Evolutionary conservation across 176 grass and related monocot species (phyloP).

Genomic region (Alloteropsis semialata): DNA sequence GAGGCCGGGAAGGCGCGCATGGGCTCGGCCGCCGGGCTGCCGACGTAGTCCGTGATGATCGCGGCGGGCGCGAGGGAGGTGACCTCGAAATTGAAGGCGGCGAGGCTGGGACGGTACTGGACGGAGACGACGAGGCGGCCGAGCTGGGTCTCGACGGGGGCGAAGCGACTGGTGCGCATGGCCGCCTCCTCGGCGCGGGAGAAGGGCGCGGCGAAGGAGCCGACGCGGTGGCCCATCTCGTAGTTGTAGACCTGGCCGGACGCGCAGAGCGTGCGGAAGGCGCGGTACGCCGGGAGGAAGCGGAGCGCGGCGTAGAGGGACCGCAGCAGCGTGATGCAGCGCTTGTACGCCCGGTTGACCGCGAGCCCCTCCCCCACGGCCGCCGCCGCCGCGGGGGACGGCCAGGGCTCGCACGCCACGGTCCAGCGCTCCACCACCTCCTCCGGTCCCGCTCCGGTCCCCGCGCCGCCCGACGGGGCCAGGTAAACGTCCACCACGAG

Average conservation of each 20-base stretch:
- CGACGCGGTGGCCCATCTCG: conserved; percentile 66
- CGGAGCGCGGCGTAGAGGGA: conserved; percentile 75
- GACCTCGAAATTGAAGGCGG: conserved; percentile 69
- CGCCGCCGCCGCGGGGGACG: conserved; percentile 13
- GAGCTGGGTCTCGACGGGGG: conserved; percentile 72
- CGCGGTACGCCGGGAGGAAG: conserved; percentile 71
- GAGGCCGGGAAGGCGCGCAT: conserved; percentile 73
- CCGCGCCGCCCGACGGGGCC: conserved; percentile 27
- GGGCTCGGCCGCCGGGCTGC: conserved; percentile 69
- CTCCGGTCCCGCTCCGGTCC: conserved; percentile 1
- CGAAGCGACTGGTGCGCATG: conserved; percentile 49
- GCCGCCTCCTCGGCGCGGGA: conserved; percentile 66
- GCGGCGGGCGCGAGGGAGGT: conserved; percentile 53
- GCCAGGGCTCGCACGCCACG: conserved; percentile 63
- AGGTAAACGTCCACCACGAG: conserved; percentile 67
- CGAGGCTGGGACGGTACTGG: conserved; percentile 65
- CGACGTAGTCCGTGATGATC: conserved; percentile 81
- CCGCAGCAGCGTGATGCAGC: conserved; percentile 70
- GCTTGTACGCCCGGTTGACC: conserved; percentile 77
- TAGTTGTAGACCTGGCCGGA: conserved; percentile 71
- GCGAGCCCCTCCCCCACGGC: conserved; percentile 40
- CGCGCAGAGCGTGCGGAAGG: conserved; percentile 65
- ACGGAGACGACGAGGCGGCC: conserved; percentile 78
- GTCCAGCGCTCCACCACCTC: conserved; percentile 66
- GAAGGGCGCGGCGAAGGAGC: conserved; percentile 84